phyloP scores from a whole-genome alignment of 768 basidiomycete genomes.

The Auriculariales sp. region DNA sequence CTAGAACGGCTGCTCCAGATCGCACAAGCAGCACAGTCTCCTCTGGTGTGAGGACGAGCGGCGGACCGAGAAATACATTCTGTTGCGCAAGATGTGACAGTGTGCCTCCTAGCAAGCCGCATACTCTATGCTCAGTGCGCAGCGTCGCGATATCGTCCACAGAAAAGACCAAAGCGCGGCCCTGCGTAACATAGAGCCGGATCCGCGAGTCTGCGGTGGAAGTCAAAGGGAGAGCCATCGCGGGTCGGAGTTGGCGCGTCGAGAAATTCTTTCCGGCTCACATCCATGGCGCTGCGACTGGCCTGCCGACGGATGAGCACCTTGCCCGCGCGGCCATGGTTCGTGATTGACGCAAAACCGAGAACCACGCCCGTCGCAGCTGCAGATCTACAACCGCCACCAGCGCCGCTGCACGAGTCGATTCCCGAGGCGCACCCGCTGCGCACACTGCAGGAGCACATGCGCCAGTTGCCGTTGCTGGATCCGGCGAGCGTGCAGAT shows the following conservation, averaged over 20 bases:
- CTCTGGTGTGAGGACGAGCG: conserved; percentile 77
- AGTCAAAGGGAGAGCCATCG: too few species aligned
- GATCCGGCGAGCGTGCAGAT: conserved; percentile 46
- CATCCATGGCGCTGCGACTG: too few species aligned
- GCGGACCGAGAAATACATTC: conserved; percentile 91
- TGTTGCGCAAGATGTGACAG: conserved; percentile 91
- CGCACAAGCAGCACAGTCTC: conserved; percentile 74
- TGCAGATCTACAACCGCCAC: neutral
- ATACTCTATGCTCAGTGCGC: conserved; percentile 67
- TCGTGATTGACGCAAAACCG: neutral
- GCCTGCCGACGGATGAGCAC: neutral
- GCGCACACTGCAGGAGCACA: neutral
- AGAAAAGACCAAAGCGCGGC: neutral
- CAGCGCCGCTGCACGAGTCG: neutral
- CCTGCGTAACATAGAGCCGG: neutral
- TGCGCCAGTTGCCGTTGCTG: conserved; percentile 33
- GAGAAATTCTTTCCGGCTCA: too few species aligned
- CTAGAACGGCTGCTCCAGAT: conserved; percentile 61
- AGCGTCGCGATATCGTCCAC: conserved; percentile 60
- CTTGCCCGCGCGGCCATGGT: neutral
- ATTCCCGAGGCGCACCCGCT: neutral
- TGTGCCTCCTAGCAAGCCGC: conserved; percentile 78
- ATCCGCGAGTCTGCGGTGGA: too few species aligned
- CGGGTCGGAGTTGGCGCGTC: too few species aligned
- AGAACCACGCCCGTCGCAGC: neutral